Conservation (phyloP, 116 monocot genomes). For the Cymodocea nodosa region DNA sequence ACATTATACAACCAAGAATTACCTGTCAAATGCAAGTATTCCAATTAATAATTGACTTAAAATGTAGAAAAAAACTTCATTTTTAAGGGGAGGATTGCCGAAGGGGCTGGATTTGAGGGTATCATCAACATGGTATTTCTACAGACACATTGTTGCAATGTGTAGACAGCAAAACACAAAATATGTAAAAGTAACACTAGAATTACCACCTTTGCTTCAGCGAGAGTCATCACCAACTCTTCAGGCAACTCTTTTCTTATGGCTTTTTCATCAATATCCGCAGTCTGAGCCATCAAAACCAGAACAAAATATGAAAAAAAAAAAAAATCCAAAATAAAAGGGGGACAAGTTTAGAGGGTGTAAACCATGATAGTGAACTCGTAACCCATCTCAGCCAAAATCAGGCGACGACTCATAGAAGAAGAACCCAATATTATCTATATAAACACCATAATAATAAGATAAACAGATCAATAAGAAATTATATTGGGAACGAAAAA, state of each 20-base stretch:
- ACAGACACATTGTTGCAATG: too few species aligned
- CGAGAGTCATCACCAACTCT: slow-evolving; percentile 73
- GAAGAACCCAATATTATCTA: slow-evolving; percentile 90
- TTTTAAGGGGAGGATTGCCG: neutral
- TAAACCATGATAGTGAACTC: slow-evolving; percentile 51
- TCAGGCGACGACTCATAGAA: slow-evolving; percentile 58
- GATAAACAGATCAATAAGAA: neutral
- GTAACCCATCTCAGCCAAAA: slow-evolving; percentile 81
- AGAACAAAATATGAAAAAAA: neutral
- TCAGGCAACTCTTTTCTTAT: slow-evolving; percentile 74
- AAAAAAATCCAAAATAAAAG: neutral
- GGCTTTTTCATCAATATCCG: slow-evolving; percentile 77
- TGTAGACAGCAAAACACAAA: too few species aligned
- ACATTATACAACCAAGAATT: neutral
- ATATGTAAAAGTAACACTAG: neutral
- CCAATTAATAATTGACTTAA: neutral
- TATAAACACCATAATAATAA: neutral
- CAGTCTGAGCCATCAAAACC: slow-evolving; percentile 29
- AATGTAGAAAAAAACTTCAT: neutral
- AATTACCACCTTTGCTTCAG: slow-evolving; percentile 48
- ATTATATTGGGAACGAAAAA: neutral
- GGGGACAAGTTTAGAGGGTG: neutral
- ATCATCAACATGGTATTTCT: too few species aligned
- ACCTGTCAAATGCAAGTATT: neutral
- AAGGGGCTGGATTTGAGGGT: neutral